A percentile compares a stretch with the other conserved stretches of the same genome.
Conservation (phyloP, 139 green algal species). For the Desmodesmus armatus region DNA sequence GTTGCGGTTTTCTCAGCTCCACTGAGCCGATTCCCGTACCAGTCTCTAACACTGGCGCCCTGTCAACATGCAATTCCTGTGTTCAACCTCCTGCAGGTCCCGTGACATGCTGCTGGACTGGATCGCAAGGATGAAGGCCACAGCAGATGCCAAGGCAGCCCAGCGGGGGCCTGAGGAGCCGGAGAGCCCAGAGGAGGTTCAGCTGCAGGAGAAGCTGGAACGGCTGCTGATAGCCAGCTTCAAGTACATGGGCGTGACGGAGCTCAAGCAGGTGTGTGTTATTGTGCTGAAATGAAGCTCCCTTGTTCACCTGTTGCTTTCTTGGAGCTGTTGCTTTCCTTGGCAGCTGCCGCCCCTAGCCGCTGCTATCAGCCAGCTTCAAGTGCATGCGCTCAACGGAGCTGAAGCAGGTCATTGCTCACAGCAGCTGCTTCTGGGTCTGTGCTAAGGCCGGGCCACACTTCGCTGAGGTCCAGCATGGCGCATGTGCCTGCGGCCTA, state of each 20-base stretch:
- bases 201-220: constrained; percentile 59
- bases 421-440: neutral
- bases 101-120: constrained; percentile 64
- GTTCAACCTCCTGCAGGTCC: too few relatives aligned
- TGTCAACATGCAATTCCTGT: too few relatives aligned
- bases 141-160: constrained; percentile 43
- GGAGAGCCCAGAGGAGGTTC: constrained; percentile 31
- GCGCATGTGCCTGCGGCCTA: neutral
- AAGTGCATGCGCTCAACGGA: too few relatives aligned
- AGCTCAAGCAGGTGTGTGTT: constrained; percentile 66
- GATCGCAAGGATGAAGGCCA: constrained; percentile 14
- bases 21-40: too few relatives aligned
- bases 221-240: constrained; percentile 66
- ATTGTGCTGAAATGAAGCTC: too few relatives aligned
- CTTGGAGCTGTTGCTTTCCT: neutral
- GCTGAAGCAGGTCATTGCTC: too few relatives aligned
- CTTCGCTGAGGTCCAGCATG: constrained; percentile 41
- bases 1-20: too few relatives aligned
- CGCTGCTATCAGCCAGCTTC: too few relatives aligned
- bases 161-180: constrained; percentile 42
- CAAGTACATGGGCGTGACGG: constrained; percentile 72
- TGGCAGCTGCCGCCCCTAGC: neutral
- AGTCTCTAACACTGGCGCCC: too few relatives aligned
- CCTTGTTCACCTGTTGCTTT: neutral
- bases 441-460: constrained; percentile 41